Evolutionary conservation across 139 green algal species (phyloP).

Genomic region (Trebouxia sp.): DNA sequence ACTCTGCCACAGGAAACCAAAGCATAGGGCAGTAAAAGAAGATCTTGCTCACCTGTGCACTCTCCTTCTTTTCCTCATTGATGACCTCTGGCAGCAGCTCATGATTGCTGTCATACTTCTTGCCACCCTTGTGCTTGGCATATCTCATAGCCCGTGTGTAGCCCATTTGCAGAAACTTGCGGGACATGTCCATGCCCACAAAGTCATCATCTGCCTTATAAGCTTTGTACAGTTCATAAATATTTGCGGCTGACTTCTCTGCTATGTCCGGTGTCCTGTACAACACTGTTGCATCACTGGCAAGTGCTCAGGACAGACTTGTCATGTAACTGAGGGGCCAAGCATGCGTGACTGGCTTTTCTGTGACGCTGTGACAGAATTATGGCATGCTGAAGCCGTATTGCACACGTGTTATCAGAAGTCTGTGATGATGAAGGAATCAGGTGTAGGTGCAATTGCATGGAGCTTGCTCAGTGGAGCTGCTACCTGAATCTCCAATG

Average conservation of each 20-base stretch:
- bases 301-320: too few species aligned
- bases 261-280: conserved; percentile 4
- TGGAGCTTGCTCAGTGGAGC: too few species aligned
- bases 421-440: too few species aligned
- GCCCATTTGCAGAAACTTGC: conserved; percentile 28
- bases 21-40: too few species aligned
- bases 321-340: too few species aligned
- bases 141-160: conserved; percentile 22
- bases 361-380: too few species aligned
- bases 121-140: conserved; percentile 13
- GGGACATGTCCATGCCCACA: conserved; percentile 30
- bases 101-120: conserved; percentile 28
- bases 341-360: too few species aligned
- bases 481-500: conserved; percentile 29
- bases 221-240: background rate
- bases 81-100: background rate
- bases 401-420: too few species aligned
- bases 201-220: conserved; percentile 24
- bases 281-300: background rate
- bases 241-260: background rate
- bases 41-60: conserved; percentile 23
- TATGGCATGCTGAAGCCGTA: too few species aligned
- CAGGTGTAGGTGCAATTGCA: too few species aligned
- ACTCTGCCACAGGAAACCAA: too few species aligned
- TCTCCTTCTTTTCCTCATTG: background rate